phyloP scores from a whole-genome alignment of 139 green algal genomes.

The Nannochloris sp. region DNA sequence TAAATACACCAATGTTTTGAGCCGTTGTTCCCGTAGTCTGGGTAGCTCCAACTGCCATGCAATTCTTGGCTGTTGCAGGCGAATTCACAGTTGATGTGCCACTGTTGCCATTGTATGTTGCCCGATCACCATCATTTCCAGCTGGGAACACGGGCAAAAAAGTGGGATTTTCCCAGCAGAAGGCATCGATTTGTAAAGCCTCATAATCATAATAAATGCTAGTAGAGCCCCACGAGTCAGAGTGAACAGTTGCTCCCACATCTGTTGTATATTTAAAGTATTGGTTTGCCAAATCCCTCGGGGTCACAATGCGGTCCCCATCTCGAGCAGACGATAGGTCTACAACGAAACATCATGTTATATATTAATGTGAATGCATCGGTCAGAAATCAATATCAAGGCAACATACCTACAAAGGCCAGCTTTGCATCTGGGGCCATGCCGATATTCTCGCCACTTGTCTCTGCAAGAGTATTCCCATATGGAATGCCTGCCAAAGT shows the following conservation, averaged over 20 bases:
- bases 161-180: conserved; percentile 25
- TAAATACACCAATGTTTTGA: neutral
- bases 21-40: conserved; percentile 14
- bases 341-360: conserved; percentile 7
- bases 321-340: conserved; percentile 21
- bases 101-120: neutral
- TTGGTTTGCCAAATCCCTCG: conserved; percentile 41
- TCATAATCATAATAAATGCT: conserved; percentile 55
- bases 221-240: conserved; percentile 81
- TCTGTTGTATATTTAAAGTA: conserved; percentile 64
- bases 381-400: neutral
- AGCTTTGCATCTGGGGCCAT: conserved; percentile 70
- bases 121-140: conserved; percentile 34
- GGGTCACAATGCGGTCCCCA: conserved; percentile 25
- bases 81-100: conserved; percentile 54
- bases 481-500: conserved; percentile 47
- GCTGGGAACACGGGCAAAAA: conserved; percentile 43
- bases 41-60: conserved; percentile 65
- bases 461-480: neutral
- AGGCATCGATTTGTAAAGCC: conserved; percentile 32
- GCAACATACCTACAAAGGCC: conserved; percentile 50
- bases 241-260: conserved; percentile 59
- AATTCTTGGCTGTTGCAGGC: conserved; percentile 76
- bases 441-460: conserved; percentile 38
- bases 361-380: neutral